Percentiles rank a stretch among this genome's conserved stretches.
phyloP scores from a whole-genome alignment of 148 eudicot genomes.

The Rhododendron kiyosumense region DNA sequence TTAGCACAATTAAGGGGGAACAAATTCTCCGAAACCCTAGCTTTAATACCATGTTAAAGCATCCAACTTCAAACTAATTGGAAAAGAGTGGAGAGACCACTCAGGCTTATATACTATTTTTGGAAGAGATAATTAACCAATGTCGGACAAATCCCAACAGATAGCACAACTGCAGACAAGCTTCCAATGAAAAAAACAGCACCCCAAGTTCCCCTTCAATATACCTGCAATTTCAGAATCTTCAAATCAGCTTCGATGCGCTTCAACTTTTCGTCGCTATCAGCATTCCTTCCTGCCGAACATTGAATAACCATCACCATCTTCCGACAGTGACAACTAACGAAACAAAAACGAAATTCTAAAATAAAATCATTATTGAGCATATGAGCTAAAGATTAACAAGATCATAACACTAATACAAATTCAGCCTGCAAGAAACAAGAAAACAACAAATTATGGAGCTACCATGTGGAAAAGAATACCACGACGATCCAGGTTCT shows the following conservation, averaged over 20 bases:
- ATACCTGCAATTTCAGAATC: slow-evolving; percentile 78
- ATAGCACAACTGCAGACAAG: not conserved
- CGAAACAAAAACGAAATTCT: not conserved
- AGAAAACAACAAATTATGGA: not conserved
- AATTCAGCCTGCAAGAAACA: not conserved
- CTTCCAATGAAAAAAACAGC: not conserved
- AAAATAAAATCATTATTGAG: not conserved
- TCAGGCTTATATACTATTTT: too few species aligned
- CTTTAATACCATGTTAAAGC: too few species aligned
- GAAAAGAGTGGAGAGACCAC: too few species aligned
- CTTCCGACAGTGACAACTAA: not conserved
- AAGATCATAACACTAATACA: not conserved
- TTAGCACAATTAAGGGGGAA: too few species aligned
- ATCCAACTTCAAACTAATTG: too few species aligned
- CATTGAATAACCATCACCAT: not conserved
- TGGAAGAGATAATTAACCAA: too few species aligned
- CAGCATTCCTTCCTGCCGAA: slow-evolving; percentile 52
- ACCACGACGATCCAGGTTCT: not conserved
- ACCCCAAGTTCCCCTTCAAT: slow-evolving; percentile 3
- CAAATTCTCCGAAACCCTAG: too few species aligned
- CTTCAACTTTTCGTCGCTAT: slow-evolving; percentile 43
- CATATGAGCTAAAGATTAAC: not conserved
- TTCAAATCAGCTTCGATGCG: slow-evolving; percentile 86
- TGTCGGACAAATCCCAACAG: not conserved
- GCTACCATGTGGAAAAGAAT: not conserved